Evolutionary conservation across 352 stramenopile species (phyloP), one percentile per base, ranked within the genome.

Genomic region (Phytophthora boehmeriae): DNA sequence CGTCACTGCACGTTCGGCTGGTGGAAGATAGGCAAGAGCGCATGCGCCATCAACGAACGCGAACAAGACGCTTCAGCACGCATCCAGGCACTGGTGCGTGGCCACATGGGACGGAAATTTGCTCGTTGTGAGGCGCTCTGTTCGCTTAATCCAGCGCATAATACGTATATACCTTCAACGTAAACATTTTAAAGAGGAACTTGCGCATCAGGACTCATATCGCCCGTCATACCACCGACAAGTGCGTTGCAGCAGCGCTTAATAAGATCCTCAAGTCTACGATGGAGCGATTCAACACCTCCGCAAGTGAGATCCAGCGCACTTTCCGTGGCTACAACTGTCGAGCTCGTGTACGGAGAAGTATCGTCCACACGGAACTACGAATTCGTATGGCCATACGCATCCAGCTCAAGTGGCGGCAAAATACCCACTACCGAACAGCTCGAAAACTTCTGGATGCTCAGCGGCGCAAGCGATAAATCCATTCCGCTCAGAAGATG

Each of bases 331-430:
- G 84, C 6, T 67, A 50, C 5, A 44, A 64, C 14, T 76, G 69
- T 23, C 80, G 82, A 22, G 68, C 47, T 14, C 42, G 43, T 2
- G 48, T 89, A 11, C 74, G 68, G 32, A 56, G 65, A 5, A 30
- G 48, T 9, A 48, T 88, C 22, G 77, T 90, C 28, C 55, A 56
- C 10, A 22, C 46, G 0, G 75, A 87, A 54, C 62, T 83, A 17
- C 73, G 71, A 4, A 51, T 57, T 6, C 71, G 68, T 14, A 92
- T 94, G 86, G 83, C 75, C 8, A 49, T 46, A 6, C 76, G 81
- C 9, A 76, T 95, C 23, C 86, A 95, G 60, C 54, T 48, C 8
- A 68, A 74, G 1, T 95, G 86, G 86, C 76, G 79, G 1, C 68
- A 80, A 25, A 89, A 73, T 32, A 67, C 72, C 0, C 79, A 90